A percentile compares a stretch with the other conserved stretches of the same genome.
Conservation (phyloP, 208 protist species). For the Vickermania ingenoplastis region DNA sequence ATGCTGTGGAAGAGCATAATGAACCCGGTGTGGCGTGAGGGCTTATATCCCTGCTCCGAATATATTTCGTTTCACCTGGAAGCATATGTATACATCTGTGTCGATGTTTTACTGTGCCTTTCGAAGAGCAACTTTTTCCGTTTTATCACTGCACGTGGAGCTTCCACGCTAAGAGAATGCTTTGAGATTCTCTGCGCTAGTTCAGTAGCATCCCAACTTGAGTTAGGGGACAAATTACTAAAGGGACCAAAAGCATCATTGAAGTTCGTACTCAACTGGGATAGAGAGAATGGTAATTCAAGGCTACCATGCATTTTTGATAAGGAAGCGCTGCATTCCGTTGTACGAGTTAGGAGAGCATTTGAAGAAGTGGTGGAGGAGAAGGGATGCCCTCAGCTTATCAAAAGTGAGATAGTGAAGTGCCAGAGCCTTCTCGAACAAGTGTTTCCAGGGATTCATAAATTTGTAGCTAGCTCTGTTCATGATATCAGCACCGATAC, state of each 20-base stretch:
- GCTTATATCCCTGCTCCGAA: slow-evolving; percentile 13
- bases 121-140: slow-evolving; percentile 53
- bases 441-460: background rate
- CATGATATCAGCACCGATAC: background rate
- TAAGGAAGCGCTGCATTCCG: slow-evolving; percentile 16
- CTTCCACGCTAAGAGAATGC: slow-evolving; percentile 28
- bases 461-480: background rate
- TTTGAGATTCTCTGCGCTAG: slow-evolving; percentile 24
- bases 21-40: slow-evolving; percentile 25
- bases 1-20: slow-evolving; percentile 72
- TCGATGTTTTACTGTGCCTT: slow-evolving; percentile 49
- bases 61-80: slow-evolving; percentile 68
- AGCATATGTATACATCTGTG: slow-evolving; percentile 46
- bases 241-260: background rate
- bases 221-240: slow-evolving; percentile 15
- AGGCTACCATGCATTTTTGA: slow-evolving; percentile 19
- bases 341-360: slow-evolving; percentile 8
- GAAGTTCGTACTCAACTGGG: slow-evolving; percentile 35
- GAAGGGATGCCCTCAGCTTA: background rate
- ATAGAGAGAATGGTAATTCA: slow-evolving; percentile 14
- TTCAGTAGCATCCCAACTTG: slow-evolving; percentile 19
- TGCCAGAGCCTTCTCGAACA: background rate
- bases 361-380: background rate
- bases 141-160: slow-evolving; percentile 38
- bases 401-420: background rate